Percentiles rank a stretch among this genome's conserved stretches.
These are phyloP conservation scores for Calonectria multiphialidica DNA, from an alignment of 2,329 filamentous ascomycete genomes.

Conservation along the genomic window DNA sequence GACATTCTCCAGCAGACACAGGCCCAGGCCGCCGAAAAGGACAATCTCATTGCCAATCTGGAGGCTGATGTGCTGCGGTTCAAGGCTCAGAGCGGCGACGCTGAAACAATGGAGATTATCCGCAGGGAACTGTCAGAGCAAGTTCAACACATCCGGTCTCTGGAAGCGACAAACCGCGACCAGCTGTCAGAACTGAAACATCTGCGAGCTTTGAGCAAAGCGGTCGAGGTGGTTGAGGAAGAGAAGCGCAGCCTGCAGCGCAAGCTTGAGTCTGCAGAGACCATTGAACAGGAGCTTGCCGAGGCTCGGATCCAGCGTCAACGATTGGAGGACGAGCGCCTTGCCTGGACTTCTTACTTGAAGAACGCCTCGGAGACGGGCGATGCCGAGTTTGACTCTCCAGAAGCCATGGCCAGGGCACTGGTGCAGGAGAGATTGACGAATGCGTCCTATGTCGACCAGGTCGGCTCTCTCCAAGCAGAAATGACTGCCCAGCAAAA, in stretches of 20 bases:
- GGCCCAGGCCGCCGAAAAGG: slow-evolving; percentile 75
- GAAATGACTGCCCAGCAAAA: slow-evolving; percentile 84
- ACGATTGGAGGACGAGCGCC: slow-evolving; percentile 87
- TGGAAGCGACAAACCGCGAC: slow-evolving; percentile 86
- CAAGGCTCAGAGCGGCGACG: slow-evolving; percentile 88
- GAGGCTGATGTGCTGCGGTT: slow-evolving; percentile 87
- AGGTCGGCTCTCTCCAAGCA: slow-evolving; percentile 81
- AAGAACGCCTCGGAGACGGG: slow-evolving; percentile 73
- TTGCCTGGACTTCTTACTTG: slow-evolving; percentile 89
- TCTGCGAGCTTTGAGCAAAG: slow-evolving; percentile 83
- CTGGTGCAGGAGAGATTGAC: slow-evolving; percentile 86
- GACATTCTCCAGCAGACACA: slow-evolving; percentile 71
- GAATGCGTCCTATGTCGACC: slow-evolving; percentile 83
- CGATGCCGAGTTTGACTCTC: slow-evolving; percentile 85
- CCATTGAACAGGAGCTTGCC: slow-evolving; percentile 79
- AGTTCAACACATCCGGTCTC: slow-evolving; percentile 86
- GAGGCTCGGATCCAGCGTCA: slow-evolving; percentile 87
- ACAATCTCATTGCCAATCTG: slow-evolving; percentile 77
- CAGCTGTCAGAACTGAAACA: slow-evolving; percentile 85
- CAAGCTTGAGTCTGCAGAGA: slow-evolving; percentile 80
- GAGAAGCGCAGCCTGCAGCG: slow-evolving; percentile 89
- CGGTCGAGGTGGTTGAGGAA: slow-evolving; percentile 94
- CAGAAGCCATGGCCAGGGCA: slow-evolving; percentile 87
- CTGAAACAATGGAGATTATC: slow-evolving; percentile 86
- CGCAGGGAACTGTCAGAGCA: slow-evolving; percentile 92